Conservation (phyloP, 2,329 filamentous ascomycete species). For the Aspergillus pseudoviridinutans region DNA sequence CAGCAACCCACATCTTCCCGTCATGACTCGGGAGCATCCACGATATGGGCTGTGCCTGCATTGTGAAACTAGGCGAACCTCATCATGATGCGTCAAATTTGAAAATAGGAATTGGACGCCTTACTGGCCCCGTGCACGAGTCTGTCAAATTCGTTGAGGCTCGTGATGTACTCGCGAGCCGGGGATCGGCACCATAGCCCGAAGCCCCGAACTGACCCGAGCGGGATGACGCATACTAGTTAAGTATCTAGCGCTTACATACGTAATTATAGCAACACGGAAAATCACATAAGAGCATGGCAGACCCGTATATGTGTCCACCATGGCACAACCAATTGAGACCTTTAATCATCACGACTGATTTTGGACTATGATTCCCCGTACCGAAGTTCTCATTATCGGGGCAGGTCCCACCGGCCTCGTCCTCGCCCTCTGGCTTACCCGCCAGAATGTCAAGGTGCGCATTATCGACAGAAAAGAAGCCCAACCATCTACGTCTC, state of each 20-base stretch:
- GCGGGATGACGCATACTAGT: no score
- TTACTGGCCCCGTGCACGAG: not conserved
- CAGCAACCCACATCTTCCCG: no score
- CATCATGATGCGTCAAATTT: not conserved
- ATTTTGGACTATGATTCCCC: not conserved
- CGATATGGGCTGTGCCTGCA: no score
- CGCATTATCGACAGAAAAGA: constrained; percentile 47
- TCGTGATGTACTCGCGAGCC: not conserved
- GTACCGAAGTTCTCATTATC: constrained; percentile 39
- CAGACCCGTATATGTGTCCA: not conserved
- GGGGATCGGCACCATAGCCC: no score
- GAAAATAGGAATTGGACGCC: no score
- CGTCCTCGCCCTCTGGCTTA: constrained; percentile 45
- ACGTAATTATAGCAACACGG: no score
- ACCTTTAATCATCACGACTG: no score
- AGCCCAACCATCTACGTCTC: constrained; percentile 34
- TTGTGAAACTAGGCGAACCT: no score
- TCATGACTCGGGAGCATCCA: no score
- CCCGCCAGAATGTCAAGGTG: constrained; percentile 44
- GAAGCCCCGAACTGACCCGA: no score
- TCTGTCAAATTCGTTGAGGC: no score
- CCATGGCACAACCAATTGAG: not conserved
- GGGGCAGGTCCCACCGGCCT: constrained; percentile 47
- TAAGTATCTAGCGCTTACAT: no score
- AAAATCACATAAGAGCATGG: not conserved